phyloP scores from a whole-genome alignment of 805 yeast species.

The Starmera caribaea region DNA sequence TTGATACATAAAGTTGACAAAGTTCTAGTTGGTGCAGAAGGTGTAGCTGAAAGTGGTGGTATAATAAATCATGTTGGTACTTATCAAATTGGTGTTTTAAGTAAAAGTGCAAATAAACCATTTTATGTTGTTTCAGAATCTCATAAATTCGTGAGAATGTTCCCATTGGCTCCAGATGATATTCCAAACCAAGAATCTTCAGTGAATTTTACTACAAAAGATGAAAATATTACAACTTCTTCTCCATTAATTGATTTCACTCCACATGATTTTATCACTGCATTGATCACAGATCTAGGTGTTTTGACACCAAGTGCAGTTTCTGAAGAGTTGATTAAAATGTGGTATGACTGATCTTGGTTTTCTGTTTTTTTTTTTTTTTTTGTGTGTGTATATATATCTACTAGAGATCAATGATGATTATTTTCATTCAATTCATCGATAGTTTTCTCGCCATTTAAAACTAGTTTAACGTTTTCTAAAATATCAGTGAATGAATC shows the following conservation, averaged over 20 bases:
- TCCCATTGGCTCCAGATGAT: slow-evolving; percentile 89
- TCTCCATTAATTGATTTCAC: slow-evolving; percentile 79
- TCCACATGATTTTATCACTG: slow-evolving; percentile 91
- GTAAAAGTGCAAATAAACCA: slow-evolving; percentile 85
- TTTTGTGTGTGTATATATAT: neutral
- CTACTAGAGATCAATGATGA: slow-evolving; percentile 1
- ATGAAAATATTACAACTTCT: slow-evolving; percentile 28
- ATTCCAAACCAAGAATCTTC: slow-evolving; percentile 48
- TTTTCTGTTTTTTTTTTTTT: neutral
- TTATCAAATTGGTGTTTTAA: slow-evolving; percentile 88
- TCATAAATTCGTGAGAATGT: slow-evolving; percentile 93
- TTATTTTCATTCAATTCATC: slow-evolving; percentile 26
- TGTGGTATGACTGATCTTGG: slow-evolving; percentile 76
- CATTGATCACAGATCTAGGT: slow-evolving; percentile 91
- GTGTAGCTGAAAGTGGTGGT: slow-evolving; percentile 98
- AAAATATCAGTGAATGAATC: slow-evolving; percentile 68
- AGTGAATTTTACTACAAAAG: slow-evolving; percentile 31
- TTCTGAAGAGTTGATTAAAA: slow-evolving; percentile 94
- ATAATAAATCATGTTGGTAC: slow-evolving; percentile 93
- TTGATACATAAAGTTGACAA: slow-evolving; percentile 88
- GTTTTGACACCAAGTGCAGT: slow-evolving; percentile 97
- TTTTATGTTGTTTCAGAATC: slow-evolving; percentile 90
- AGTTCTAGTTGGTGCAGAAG: slow-evolving; percentile 96
- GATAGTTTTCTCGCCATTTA: slow-evolving; percentile 30
- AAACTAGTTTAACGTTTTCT: slow-evolving; percentile 43